Base-by-base conservation (phyloP, 352 stramenopile genomes). In the Globisporangium perplexum region DNA sequence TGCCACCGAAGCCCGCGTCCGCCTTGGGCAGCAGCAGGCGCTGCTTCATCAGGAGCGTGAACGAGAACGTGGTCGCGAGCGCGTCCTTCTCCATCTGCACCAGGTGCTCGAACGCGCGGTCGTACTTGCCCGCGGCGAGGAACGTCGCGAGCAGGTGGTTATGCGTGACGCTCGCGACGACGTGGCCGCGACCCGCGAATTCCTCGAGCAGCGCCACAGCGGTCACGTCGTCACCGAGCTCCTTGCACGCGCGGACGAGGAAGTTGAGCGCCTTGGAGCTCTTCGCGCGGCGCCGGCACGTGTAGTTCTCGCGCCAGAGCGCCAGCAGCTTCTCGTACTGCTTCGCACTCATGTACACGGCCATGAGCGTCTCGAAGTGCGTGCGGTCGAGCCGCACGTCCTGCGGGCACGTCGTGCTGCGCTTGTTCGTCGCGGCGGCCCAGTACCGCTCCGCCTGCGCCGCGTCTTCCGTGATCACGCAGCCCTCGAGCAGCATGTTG, bases 231-330 rank as follows among this genome's bases (percentile, higher is more conserved):
- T 89, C 67, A 2, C 63, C 50, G 4, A 26, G 36, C 30, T 64
- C 57, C 20, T 75, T 71, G 52, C 81, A 91, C 11, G 78, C 72
- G 43, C 77, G 74, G 35, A 95, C 63, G 23, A 95, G 59, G 28
- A 80, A 89, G 65, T 93, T 93, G 48, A 95, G 75, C 50, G 82
- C 60, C 66, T 92, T 93, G 36, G 80, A 74, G 47, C 65, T 90
- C 65, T 82, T 89, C 17, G 74, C 71, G 20, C 78, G 80, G 30
- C 77, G 74, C 8, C 78, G 78, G 52, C 81, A 91, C 20, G 62
- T 53, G 53, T 62, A 77, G 61, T 82, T 60, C 2, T 84, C 60
- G 41, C 71, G 57, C 78, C 79, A 95, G 41, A 86, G 49, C 39
- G 73, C 46, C 11, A 90, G 57, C 15, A 86, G 70, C 7, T 63